A percentile compares a stretch with the other conserved stretches of the same genome.
Evolutionary conservation across 1,284 basidiomycete species (phyloP).

Genomic region (Nidula niveotomentosa): DNA sequence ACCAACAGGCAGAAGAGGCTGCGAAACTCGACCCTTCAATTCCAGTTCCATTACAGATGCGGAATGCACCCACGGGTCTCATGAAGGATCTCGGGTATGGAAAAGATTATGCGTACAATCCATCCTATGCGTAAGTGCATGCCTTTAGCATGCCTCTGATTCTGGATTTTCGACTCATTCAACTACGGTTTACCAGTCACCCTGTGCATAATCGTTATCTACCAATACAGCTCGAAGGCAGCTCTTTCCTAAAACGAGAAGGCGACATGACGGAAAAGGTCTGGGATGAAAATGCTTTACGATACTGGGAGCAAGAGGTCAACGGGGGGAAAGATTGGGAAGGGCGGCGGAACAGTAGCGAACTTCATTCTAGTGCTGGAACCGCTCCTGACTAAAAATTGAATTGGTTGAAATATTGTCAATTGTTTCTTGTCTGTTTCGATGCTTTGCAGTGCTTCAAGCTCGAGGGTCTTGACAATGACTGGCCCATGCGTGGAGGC

Average conservation of each 20-base stretch:
- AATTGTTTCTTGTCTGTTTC: too few relatives aligned
- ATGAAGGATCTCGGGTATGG: slow-evolving; percentile 85
- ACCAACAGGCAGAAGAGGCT: slow-evolving; percentile 68
- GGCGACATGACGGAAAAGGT: slow-evolving; percentile 54
- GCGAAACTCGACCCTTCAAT: slow-evolving; percentile 52
- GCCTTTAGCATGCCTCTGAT: neutral
- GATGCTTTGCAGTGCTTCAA: too few relatives aligned
- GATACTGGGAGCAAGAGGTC: slow-evolving; percentile 68
- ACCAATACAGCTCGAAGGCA: slow-evolving; percentile 40
- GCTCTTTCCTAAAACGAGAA: slow-evolving; percentile 52
- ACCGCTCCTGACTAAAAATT: too few relatives aligned
- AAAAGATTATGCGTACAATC: slow-evolving; percentile 78
- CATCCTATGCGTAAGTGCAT: slow-evolving; percentile 62
- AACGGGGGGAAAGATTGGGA: slow-evolving; percentile 70
- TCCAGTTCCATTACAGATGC: slow-evolving; percentile 75
- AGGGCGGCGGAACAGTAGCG: slow-evolving; percentile 34
- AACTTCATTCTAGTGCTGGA: too few relatives aligned
- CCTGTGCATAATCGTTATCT: slow-evolving; percentile 72
- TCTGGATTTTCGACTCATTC: neutral
- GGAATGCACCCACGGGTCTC: slow-evolving; percentile 86
- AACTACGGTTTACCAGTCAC: slow-evolving; percentile 41
- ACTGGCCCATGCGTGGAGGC: too few relatives aligned
- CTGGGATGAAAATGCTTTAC: slow-evolving; percentile 76
- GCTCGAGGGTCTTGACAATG: too few relatives aligned
- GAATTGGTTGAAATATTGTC: too few relatives aligned